Evolutionary conservation across 2,329 filamentous ascomycete species (phyloP), one percentile per base, ranked within the genome.

Genomic region (Zopfia rhizophila): DNA sequence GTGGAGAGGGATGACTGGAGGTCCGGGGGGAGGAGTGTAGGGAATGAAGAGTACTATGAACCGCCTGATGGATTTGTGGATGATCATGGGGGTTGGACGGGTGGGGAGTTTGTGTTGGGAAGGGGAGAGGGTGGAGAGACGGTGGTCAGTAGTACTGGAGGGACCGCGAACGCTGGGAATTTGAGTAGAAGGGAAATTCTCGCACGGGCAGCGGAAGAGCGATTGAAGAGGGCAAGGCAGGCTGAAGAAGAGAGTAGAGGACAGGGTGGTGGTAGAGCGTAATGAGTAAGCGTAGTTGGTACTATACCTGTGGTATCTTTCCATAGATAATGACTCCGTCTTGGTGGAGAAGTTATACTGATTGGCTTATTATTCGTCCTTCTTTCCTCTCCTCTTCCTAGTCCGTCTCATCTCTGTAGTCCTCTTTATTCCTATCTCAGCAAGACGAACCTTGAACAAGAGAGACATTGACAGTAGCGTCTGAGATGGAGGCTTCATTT

Each of bases 1-100:
- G 93, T 97, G 3, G 87, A 88, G 45, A 77, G 76, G 36, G 88
- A 83, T 12, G 91, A 97, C 75, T 96, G 89, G 86, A 87, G 80
- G 63, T 80, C 80, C 17, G 85, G 86, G 0, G 92, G 92, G 2
- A 53, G 53, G 31, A 68, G 59, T 30, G 68, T 71, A 1, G 63
- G 66, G 0, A 54, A 64, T 31, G 57, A 66, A n/a, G 68, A 65
- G 30, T 70, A 56, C 32, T 71, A 69, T 35, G 60, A 69, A 7
- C 65, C 65, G 0, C 56, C 53, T 13, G 64, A 66, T 19, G 67
- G 69, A 16, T 56, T 58, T 13, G 53, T 67, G 16, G 60, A 59
- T 42, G 69, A 73, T 48, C 67, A 72, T 24, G 82, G 75, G 2
- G 70, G 74, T 12, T 70, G 80, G 31, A 75, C 72, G 1, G 72